Evolutionary conservation across 305 asterid species (phyloP).

Genomic region (Rubia tinctorum): DNA sequence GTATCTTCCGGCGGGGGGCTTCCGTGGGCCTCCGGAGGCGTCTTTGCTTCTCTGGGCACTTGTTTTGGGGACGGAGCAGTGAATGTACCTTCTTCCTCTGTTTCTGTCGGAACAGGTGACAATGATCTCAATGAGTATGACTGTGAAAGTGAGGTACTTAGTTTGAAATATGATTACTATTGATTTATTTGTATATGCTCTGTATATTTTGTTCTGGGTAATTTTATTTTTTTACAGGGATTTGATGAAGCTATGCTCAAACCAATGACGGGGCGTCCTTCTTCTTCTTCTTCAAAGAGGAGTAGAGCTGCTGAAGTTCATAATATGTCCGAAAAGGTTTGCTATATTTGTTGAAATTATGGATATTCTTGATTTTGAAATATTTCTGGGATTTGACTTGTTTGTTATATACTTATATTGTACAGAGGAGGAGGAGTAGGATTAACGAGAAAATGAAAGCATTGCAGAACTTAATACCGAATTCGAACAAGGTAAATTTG

Average conservation of each 20-base stretch:
- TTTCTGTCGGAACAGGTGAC: constrained; percentile 45
- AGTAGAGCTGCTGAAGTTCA: constrained; percentile 91
- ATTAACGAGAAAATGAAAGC: constrained; percentile 90
- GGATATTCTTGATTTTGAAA: background rate
- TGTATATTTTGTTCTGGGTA: too few relatives aligned
- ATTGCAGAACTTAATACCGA: constrained; percentile 72
- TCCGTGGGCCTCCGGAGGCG: constrained; percentile 26
- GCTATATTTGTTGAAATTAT: background rate
- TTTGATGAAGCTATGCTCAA: constrained; percentile 37
- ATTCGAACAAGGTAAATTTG: constrained; percentile 61
- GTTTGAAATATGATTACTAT: too few relatives aligned
- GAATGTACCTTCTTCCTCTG: constrained; percentile 41
- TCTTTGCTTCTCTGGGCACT: constrained; percentile 19
- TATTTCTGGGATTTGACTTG: background rate
- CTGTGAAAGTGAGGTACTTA: constrained; percentile 87
- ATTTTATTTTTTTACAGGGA: too few relatives aligned
- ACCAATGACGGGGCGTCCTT: constrained; percentile 26
- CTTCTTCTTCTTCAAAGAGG: constrained; percentile 45
- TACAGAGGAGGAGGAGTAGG: constrained; percentile 81
- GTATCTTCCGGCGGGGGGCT: constrained; percentile 21
- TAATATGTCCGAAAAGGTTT: constrained; percentile 80
- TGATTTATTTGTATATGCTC: background rate
- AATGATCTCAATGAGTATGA: constrained; percentile 60
- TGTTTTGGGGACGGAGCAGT: constrained; percentile 22
- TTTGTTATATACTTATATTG: constrained; percentile 13